Conservation (phyloP, 345 rosid genomes). For the Pugionium dolabratum region DNA sequence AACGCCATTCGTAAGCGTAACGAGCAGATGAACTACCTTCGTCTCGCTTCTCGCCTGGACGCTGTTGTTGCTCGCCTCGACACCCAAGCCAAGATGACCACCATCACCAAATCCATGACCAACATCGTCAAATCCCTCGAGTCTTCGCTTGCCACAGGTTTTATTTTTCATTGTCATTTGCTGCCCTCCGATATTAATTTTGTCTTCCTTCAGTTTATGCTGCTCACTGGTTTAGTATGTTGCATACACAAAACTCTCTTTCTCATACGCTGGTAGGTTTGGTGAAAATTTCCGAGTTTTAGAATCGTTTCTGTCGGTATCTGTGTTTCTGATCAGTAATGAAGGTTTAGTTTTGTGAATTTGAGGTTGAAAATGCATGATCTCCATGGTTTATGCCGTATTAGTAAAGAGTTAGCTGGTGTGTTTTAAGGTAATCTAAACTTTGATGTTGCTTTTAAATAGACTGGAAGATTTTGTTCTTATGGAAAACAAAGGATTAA, state of each 20-base stretch:
- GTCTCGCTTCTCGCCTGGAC: conserved; percentile 88
- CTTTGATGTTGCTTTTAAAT: neutral
- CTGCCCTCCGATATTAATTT: neutral
- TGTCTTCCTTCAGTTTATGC: conserved; percentile 5
- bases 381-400: neutral
- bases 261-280: neutral
- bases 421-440: too few species aligned
- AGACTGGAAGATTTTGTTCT: conserved; percentile 4
- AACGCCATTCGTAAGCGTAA: conserved; percentile 90
- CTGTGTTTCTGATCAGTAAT: conserved; percentile 1
- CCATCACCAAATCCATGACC: conserved; percentile 86
- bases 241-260: too few species aligned
- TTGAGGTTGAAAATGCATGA: neutral
- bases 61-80: conserved; percentile 95
- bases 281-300: neutral
- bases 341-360: neutral
- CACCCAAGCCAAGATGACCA: conserved; percentile 94
- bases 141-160: conserved; percentile 75
- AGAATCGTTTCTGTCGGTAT: neutral
- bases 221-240: neutral
- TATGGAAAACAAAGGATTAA: conserved; percentile 2
- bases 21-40: conserved; percentile 98
- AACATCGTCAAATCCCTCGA: conserved; percentile 93
- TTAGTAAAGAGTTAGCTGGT: neutral
- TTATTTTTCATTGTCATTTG: conserved; percentile 22